These are phyloP conservation scores for Scheffersomyces cryptocercus DNA, from an alignment of 1,139 yeast genomes.

Conservation along the genomic window DNA sequence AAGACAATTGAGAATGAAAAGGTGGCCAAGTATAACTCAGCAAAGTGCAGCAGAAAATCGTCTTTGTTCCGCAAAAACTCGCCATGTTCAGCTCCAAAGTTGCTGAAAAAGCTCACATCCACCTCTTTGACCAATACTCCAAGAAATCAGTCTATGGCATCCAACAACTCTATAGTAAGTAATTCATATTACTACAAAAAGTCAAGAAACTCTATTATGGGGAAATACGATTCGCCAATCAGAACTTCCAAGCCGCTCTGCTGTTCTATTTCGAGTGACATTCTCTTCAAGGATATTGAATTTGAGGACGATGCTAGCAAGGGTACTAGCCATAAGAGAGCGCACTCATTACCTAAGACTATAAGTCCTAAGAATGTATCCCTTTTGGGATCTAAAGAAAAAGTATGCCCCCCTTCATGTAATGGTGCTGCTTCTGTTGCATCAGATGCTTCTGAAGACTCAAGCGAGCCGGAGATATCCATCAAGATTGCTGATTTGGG, in stretches of 20 bases:
- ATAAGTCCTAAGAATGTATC: background rate
- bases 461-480: conserved; percentile 9
- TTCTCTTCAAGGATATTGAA: conserved; percentile 19
- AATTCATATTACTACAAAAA: conserved; percentile 17
- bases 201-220: conserved; percentile 23
- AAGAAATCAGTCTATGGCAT: conserved; percentile 4
- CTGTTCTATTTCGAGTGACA: conserved; percentile 20
- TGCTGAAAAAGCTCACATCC: conserved; percentile 29
- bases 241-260: conserved; percentile 33
- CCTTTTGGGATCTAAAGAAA: background rate
- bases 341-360: background rate
- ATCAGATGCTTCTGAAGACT: background rate
- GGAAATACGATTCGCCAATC: conserved; percentile 24
- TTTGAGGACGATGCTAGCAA: background rate
- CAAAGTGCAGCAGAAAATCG: background rate
- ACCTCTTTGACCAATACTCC: conserved; percentile 9
- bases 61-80: conserved; percentile 1
- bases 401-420: background rate
- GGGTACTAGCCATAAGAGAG: background rate
- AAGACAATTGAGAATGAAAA: conserved; percentile 57
- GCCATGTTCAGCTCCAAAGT: conserved; percentile 24
- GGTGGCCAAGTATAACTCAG: background rate
- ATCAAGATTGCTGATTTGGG: conserved; percentile 82
- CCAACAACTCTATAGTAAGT: conserved; percentile 5
- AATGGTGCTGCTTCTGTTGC: conserved; percentile 1